Evolutionary conservation across 257 asterid species (phyloP).

Genomic region (Solanum infundibuliforme): DNA sequence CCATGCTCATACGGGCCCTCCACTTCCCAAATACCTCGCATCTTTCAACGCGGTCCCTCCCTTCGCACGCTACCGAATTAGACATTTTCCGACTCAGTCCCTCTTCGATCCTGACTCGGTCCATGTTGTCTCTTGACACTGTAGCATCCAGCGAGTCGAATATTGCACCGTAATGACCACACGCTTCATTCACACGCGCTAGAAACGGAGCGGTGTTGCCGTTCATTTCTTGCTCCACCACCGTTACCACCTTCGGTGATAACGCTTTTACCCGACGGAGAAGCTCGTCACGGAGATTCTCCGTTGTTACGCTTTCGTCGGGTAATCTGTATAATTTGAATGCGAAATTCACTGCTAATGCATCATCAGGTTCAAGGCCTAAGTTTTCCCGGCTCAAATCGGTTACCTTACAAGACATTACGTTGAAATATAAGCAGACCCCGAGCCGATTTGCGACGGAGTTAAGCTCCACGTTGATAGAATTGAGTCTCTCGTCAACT

Average conservation of each 20-base stretch:
- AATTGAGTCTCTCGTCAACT: constrained; percentile 26
- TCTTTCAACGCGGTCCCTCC: constrained; percentile 77
- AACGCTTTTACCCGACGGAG: constrained; percentile 70
- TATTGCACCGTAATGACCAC: constrained; percentile 46
- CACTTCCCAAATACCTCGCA: constrained; percentile 85
- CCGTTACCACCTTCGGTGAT: constrained; percentile 55
- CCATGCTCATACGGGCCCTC: constrained; percentile 85
- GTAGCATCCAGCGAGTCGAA: constrained; percentile 69
- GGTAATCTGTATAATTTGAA: constrained; percentile 54
- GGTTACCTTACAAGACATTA: constrained; percentile 3
- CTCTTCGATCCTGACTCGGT: constrained; percentile 56
- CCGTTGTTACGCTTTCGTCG: constrained; percentile 88
- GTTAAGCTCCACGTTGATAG: constrained; percentile 24
- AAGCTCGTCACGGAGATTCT: constrained; percentile 51
- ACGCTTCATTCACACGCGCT: constrained; percentile 61
- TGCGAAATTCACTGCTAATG: constrained; percentile 68
- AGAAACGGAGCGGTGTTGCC: constrained; percentile 57
- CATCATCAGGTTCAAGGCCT: constrained; percentile 33
- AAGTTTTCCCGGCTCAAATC: constrained; percentile 35
- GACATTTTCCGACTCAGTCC: constrained; percentile 61
- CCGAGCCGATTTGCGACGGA: constrained; percentile 39
- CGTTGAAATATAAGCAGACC: constrained; percentile 24
- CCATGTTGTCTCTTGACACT: constrained; percentile 24
- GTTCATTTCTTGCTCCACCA: constrained; percentile 77
- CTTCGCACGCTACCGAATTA: constrained; percentile 93